Evolutionary conservation across 805 yeast genomes (phyloP).

Genomic region (Pichia paraexigua): DNA sequence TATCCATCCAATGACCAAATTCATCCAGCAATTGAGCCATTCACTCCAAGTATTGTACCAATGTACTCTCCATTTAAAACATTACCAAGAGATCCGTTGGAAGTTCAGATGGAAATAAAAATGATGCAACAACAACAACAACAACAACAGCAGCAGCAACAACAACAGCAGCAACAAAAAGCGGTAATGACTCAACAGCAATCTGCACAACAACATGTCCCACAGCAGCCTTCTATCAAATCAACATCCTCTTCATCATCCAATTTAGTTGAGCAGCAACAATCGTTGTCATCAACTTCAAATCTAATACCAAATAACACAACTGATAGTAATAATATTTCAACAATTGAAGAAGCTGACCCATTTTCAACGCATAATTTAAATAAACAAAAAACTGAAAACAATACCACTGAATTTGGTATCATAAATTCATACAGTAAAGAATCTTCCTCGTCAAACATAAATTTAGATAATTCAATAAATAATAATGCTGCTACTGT

Average conservation of each 20-base stretch:
- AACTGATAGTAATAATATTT: neutral
- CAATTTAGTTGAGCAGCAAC: neutral
- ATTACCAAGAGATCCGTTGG: slow-evolving; percentile 36
- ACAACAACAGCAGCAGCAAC: slow-evolving; percentile 17
- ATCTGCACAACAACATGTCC: neutral
- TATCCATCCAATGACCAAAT: slow-evolving; percentile 23
- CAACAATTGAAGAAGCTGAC: slow-evolving; percentile 6
- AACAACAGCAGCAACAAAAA: slow-evolving; percentile 6
- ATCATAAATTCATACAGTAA: neutral
- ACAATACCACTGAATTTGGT: neutral
- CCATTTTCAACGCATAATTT: slow-evolving; percentile 6
- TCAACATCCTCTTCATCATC: neutral
- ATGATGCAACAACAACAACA: slow-evolving; percentile 24
- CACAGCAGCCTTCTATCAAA: neutral
- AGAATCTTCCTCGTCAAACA: neutral
- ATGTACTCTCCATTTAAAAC: slow-evolving; percentile 28
- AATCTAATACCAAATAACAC: neutral
- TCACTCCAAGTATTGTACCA: slow-evolving; percentile 24
- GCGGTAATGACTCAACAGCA: neutral
- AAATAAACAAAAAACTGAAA: neutral
- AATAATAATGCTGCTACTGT: neutral
- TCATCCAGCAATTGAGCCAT: slow-evolving; percentile 24
- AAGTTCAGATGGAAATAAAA: slow-evolving; percentile 32
- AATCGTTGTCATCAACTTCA: neutral
- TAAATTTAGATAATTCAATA: neutral